Evolutionary conservation across 371 early-diverging fungal genomes (phyloP).

Genomic region (Capniomyces stellatus): DNA sequence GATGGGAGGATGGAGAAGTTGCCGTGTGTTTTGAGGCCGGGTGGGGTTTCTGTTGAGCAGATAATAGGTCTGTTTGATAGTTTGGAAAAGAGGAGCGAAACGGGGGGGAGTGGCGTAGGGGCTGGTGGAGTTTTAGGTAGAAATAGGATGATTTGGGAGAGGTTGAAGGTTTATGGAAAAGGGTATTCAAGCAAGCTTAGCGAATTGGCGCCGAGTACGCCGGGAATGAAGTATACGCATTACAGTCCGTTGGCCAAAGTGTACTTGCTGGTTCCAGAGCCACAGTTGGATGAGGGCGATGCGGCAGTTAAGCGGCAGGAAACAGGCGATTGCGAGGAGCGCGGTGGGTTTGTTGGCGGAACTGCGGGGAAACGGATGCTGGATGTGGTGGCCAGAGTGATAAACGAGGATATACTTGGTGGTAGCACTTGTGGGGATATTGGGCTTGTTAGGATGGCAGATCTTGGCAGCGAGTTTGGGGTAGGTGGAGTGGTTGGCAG

Average conservation of each 20-base stretch:
- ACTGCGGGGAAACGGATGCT: too few relatives aligned
- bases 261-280: constrained; percentile 38
- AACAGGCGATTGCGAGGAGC: too few relatives aligned
- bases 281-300: constrained; percentile 5
- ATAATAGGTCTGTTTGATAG: constrained; percentile 17
- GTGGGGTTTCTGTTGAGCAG: constrained; percentile 82
- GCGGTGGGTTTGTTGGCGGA: too few relatives aligned
- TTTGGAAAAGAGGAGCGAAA: not conserved
- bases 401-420: too few relatives aligned
- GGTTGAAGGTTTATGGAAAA: constrained; percentile 54
- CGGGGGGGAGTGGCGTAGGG: not conserved
- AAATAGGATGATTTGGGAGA: too few relatives aligned
- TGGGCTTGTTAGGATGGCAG: not conserved
- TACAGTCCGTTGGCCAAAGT: constrained; percentile 90
- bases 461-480: too few relatives aligned
- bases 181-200: constrained; percentile 48
- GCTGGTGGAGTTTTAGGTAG: too few relatives aligned
- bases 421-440: constrained; percentile 8
- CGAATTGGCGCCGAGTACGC: constrained; percentile 76
- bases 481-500: too few relatives aligned
- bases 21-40: constrained; percentile 90
- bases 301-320: constrained; percentile 5
- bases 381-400: not conserved
- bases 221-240: constrained; percentile 99
- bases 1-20: not conserved